These are phyloP conservation scores for Bipolaris oryzae DNA, from an alignment of 2,329 filamentous ascomycete species.

Conservation along the genomic window DNA sequence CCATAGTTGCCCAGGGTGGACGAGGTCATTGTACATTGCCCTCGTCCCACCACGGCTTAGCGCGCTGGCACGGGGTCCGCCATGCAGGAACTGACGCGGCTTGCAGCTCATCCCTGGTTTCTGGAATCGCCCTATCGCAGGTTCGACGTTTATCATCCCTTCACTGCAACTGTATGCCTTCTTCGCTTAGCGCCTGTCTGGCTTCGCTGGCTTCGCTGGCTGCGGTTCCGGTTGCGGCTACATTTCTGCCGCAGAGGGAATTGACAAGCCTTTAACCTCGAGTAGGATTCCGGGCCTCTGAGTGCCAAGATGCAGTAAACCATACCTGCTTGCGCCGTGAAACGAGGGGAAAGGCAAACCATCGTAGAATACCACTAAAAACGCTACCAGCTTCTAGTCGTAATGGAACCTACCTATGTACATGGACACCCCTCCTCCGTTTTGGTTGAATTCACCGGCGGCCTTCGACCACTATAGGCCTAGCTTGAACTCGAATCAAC, in stretches of 20 bases:
- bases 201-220: no score
- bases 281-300: no score
- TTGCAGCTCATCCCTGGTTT: conserved; percentile 17
- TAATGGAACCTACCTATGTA: conserved; percentile 8
- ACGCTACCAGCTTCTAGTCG: no score
- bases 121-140: conserved; percentile 25
- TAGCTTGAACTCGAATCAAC: neutral
- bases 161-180: no score
- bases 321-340: no score
- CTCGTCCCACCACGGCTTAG: conserved; percentile 17
- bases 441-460: neutral
- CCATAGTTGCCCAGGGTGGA: conserved; percentile 10
- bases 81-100: conserved; percentile 25
- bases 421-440: neutral
- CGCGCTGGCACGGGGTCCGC: conserved; percentile 12
- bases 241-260: no score
- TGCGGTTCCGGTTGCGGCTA: no score
- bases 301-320: no score
- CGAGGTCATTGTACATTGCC: conserved; percentile 21
- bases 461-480: neutral
- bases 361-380: no score
- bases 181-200: no score
- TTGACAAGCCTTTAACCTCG: no score
- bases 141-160: conserved; percentile 8
- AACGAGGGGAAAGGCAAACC: no score